phyloP scores from a whole-genome alignment of 257 asterid species.

The Lycium ferocissimum region DNA sequence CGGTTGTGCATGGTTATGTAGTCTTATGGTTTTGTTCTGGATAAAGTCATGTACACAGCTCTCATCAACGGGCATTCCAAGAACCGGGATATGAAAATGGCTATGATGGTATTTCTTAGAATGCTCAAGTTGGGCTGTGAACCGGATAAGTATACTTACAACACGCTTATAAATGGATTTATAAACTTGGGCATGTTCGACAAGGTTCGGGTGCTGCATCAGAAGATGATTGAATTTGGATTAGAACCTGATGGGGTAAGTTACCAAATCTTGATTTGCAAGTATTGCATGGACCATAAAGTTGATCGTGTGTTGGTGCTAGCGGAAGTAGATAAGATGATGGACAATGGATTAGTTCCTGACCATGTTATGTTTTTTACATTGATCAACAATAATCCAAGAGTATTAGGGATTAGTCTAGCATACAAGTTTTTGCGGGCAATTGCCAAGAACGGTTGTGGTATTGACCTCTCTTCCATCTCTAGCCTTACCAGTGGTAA shows the following conservation, averaged over 20 bases:
- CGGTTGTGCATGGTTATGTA: constrained; percentile 50
- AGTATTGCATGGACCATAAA: constrained; percentile 53
- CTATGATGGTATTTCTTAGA: constrained; percentile 60
- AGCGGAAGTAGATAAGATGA: constrained; percentile 49
- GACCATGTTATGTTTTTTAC: constrained; percentile 68
- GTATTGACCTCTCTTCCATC: too few species aligned
- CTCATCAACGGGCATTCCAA: constrained; percentile 60
- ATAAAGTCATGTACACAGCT: constrained; percentile 54
- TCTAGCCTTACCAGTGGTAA: too few species aligned
- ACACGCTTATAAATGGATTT: constrained; percentile 62
- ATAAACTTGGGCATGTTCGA: constrained; percentile 52
- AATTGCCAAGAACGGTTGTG: constrained; percentile 39
- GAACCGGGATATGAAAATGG: constrained; percentile 61
- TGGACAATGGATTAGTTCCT: constrained; percentile 56
- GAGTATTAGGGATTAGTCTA: constrained; percentile 52
- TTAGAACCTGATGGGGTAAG: constrained; percentile 56
- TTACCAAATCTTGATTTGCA: constrained; percentile 60
- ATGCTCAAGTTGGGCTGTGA: constrained; percentile 62
- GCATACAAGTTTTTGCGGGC: constrained; percentile 54
- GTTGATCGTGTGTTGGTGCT: constrained; percentile 54
- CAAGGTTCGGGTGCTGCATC: constrained; percentile 47
- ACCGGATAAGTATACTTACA: constrained; percentile 58
- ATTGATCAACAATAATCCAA: constrained; percentile 48
- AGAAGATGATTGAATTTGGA: constrained; percentile 55
- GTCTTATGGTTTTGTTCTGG: constrained; percentile 55